Conservation (phyloP, 352 stramenopile species). For the Globisporangium cystogenes region DNA sequence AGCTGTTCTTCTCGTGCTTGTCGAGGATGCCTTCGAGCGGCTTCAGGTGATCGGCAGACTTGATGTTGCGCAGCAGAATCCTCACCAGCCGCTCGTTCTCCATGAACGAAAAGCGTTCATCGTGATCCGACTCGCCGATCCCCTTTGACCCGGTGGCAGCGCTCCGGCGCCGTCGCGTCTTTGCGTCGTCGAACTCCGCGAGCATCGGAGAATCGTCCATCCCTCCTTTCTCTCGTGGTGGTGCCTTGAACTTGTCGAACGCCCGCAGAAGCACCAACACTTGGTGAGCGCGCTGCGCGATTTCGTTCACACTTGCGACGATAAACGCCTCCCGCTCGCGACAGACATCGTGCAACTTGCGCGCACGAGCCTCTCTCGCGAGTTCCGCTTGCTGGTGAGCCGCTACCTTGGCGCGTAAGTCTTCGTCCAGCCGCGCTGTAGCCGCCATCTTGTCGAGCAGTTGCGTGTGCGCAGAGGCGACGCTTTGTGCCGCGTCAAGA, state of each 20-base stretch:
- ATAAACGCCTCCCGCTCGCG: constrained; percentile 13
- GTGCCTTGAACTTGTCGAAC: constrained; percentile 42
- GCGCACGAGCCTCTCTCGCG: constrained; percentile 10
- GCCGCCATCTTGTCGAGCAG: constrained; percentile 4
- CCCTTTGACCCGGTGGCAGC: background rate
- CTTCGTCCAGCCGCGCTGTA: constrained; percentile 1
- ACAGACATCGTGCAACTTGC: constrained; percentile 12
- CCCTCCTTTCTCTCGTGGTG: constrained; percentile 1
- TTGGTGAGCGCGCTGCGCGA: constrained; percentile 12
- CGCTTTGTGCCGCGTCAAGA: constrained; percentile 8
- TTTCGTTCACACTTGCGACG: constrained; percentile 5
- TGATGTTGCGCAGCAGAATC: constrained; percentile 69
- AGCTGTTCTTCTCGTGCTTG: constrained; percentile 36
- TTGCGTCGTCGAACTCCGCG: background rate
- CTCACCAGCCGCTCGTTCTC: constrained; percentile 74
- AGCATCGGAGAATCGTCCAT: background rate
- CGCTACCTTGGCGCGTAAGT: constrained; percentile 13
- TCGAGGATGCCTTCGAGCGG: constrained; percentile 40
- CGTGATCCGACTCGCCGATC: background rate
- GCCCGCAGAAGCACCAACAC: constrained; percentile 26
- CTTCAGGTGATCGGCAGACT: constrained; percentile 42
- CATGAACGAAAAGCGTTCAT: constrained; percentile 47
- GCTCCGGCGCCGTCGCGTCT: constrained; percentile 7
- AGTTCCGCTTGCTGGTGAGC: constrained; percentile 9
- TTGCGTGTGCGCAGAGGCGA: constrained; percentile 7